These are phyloP conservation scores for Yarrowia sp. DNA, from an alignment of 805 yeast genomes.

Conservation along the genomic window DNA sequence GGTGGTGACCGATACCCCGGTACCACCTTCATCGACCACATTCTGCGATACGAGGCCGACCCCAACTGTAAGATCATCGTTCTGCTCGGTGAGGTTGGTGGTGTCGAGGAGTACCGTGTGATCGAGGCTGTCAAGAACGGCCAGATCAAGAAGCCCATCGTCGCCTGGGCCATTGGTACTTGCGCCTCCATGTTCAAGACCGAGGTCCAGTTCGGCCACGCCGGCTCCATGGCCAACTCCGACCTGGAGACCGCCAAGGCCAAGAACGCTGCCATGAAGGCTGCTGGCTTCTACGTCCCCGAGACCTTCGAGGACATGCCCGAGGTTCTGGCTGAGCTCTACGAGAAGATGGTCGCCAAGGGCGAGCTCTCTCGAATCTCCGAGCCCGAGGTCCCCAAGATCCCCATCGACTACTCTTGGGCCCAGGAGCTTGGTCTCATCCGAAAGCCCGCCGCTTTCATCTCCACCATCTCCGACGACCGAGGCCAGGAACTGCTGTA, in stretches of 20 bases:
- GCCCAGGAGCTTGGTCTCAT: constrained; percentile 49
- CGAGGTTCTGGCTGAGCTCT: constrained; percentile 51
- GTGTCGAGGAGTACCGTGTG: constrained; percentile 71
- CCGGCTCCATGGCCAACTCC: constrained; percentile 69
- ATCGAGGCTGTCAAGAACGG: constrained; percentile 63
- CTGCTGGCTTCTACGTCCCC: constrained; percentile 92
- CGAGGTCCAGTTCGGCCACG: constrained; percentile 61
- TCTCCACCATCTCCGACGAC: constrained; percentile 49
- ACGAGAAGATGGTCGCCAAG: constrained; percentile 61
- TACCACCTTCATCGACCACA: constrained; percentile 67
- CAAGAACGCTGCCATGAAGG: constrained; percentile 73
- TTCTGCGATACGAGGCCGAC: constrained; percentile 61
- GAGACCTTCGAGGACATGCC: constrained; percentile 59
- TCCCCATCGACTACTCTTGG: constrained; percentile 50
- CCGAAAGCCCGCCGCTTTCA: constrained; percentile 49
- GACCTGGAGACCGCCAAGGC: constrained; percentile 66
- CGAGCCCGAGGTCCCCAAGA: constrained; percentile 49
- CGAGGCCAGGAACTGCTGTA: constrained; percentile 48
- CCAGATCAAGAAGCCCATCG: constrained; percentile 65
- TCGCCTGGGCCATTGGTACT: constrained; percentile 71
- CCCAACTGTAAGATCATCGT: constrained; percentile 65
- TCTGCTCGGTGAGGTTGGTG: constrained; percentile 68
- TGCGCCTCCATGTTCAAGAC: constrained; percentile 70
- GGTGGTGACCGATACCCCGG: constrained; percentile 77
- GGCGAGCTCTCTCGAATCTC: constrained; percentile 42